phyloP scores from a whole-genome alignment of 352 stramenopile species.

The Aphanomyces euteiches region DNA sequence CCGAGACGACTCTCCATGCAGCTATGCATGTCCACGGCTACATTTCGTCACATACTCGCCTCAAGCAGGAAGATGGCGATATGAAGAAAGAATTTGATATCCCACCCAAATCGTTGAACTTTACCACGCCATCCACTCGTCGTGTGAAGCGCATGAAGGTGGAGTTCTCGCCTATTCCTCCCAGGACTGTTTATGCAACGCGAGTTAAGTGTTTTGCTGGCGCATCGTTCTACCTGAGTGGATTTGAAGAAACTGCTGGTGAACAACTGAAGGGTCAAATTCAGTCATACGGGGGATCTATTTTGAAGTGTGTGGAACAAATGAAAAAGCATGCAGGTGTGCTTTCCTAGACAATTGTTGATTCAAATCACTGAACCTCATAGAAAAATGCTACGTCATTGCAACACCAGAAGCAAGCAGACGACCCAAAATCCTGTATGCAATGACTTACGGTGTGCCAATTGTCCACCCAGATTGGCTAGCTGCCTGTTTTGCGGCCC shows the following conservation, averaged over 20 bases:
- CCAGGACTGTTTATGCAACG: neutral
- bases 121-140: neutral
- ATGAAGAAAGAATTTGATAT: conserved; percentile 2
- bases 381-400: conserved; percentile 37
- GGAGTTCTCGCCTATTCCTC: neutral
- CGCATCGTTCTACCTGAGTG: conserved; percentile 10
- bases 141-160: neutral
- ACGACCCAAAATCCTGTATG: conserved; percentile 79
- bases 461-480: conserved; percentile 82
- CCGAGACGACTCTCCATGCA: neutral
- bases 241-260: conserved; percentile 11
- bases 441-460: conserved; percentile 72
- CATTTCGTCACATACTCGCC: neutral
- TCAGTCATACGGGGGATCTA: conserved; percentile 9
- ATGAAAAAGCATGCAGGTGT: neutral
- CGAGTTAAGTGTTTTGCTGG: conserved; percentile 4
- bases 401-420: conserved; percentile 68
- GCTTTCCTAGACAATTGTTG: too few species aligned
- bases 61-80: neutral
- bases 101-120: neutral
- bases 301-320: neutral
- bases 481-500: conserved; percentile 52
- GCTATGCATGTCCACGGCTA: conserved; percentile 20
- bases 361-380: too few species aligned
- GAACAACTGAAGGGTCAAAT: conserved; percentile 14